Conservation (phyloP, 129 eudicot genomes). For the Mikania micrantha region DNA sequence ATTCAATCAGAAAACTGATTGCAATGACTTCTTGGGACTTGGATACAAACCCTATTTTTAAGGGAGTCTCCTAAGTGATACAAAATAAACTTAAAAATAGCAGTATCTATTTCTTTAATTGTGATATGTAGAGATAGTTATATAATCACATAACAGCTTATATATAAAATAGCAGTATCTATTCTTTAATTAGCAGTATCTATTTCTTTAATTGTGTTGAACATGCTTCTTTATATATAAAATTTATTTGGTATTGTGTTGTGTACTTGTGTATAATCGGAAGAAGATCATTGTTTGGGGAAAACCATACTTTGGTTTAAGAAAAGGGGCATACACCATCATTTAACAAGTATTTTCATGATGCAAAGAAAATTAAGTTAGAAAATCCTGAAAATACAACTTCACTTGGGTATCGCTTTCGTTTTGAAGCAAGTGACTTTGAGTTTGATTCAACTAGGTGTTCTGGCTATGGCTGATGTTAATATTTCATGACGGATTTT, state of each 20-base stretch:
- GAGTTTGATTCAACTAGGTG: no score
- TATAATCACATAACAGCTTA: neutral
- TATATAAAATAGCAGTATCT: no score
- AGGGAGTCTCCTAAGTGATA: no score
- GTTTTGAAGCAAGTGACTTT: no score
- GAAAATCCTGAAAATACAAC: neutral
- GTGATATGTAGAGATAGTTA: neutral
- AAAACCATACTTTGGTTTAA: neutral
- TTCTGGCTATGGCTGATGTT: no score
- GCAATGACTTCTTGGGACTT: neutral
- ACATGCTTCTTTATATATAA: neutral
- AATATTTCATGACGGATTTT: no score
- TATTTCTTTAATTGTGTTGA: no score
- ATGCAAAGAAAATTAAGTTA: neutral
- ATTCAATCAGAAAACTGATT: neutral
- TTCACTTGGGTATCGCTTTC: no score
- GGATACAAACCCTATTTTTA: neutral
- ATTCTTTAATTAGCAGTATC: no score
- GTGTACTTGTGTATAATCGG: neutral
- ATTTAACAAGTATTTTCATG: neutral
- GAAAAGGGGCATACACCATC: conserved; percentile 2
- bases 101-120: neutral
- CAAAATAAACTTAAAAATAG: no score
- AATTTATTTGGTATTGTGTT: neutral
- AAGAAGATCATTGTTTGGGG: neutral